Evolutionary conservation across 805 yeast genomes (phyloP).

Genomic region (Maudiozyma saulgeensis): DNA sequence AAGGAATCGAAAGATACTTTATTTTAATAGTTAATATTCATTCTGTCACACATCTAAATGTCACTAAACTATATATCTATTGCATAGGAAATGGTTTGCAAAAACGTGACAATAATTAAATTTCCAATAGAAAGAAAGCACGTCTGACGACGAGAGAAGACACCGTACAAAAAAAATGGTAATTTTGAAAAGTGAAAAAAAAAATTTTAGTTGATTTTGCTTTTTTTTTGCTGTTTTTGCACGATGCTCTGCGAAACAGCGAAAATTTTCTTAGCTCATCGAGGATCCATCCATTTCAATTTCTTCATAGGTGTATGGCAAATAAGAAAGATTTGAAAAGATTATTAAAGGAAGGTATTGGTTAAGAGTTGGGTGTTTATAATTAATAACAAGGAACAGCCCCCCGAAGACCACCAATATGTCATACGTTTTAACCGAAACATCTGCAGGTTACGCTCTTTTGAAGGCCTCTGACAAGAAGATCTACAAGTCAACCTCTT

Average conservation of each 20-base stretch:
- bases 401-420: constrained; percentile 26
- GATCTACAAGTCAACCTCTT: constrained; percentile 72
- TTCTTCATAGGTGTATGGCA: not conserved
- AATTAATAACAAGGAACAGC: not conserved
- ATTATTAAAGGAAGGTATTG: not conserved
- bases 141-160: not conserved
- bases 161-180: not conserved
- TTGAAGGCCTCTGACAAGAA: constrained; percentile 96
- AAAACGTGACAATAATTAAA: too few species aligned
- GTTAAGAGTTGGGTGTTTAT: too few species aligned
- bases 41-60: too few species aligned
- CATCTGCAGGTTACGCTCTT: constrained; percentile 97
- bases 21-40: too few species aligned
- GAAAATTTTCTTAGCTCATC: constrained; percentile 1
- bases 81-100: too few species aligned
- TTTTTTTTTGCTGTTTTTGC: not conserved
- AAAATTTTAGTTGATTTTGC: not conserved
- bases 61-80: too few species aligned
- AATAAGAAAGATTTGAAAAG: not conserved
- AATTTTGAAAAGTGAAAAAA: not conserved
- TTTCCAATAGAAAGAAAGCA: too few species aligned
- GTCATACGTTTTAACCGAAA: constrained; percentile 91
- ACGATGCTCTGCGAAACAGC: not conserved
- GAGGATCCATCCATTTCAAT: not conserved
- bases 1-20: too few species aligned